phyloP scores from a whole-genome alignment of 495 filamentous ascomycete species.

The Neohortaea acidophila region DNA sequence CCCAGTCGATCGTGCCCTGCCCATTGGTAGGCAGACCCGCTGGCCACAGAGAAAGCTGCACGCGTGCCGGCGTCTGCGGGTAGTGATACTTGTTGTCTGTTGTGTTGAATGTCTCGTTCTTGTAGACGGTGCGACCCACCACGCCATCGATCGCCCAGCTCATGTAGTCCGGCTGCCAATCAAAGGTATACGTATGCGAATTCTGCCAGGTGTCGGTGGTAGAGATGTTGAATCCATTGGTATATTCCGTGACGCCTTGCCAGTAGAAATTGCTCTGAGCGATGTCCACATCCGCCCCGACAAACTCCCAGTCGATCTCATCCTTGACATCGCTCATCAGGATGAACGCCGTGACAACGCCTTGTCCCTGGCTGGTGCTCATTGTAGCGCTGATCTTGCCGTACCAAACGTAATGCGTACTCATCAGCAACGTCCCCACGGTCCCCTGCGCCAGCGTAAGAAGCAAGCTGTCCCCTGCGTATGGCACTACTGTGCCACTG shows the following conservation, averaged over 20 bases:
- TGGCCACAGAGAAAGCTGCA: constrained; percentile 94
- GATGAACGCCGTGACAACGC: constrained; percentile 94
- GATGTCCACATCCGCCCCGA: constrained; percentile 60
- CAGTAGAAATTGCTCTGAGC: constrained; percentile 95
- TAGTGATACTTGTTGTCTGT: constrained; percentile 85
- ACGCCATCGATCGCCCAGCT: constrained; percentile 75
- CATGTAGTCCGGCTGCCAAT: constrained; percentile 75
- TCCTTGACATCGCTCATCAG: constrained; percentile 88
- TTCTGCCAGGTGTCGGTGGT: constrained; percentile 64
- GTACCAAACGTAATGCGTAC: constrained; percentile 92
- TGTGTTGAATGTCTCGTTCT: constrained; percentile 34
- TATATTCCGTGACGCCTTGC: constrained; percentile 72
- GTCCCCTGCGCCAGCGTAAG: constrained; percentile 76
- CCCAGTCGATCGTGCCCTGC: constrained; percentile 77
- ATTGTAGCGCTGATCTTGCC: constrained; percentile 75
- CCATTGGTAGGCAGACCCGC: constrained; percentile 67
- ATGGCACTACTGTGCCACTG: constrained; percentile 54
- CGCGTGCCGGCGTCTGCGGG: constrained; percentile 84
- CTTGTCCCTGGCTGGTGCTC: constrained; percentile 68
- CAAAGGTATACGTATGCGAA: constrained; percentile 82
- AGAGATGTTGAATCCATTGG: constrained; percentile 57
- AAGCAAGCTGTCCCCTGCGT: constrained; percentile 46
- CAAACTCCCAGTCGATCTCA: constrained; percentile 93
- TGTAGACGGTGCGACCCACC: constrained; percentile 52
- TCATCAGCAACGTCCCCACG: constrained; percentile 73